phyloP scores from a whole-genome alignment of 352 stramenopile species.

The Phytophthora kernoviae region DNA sequence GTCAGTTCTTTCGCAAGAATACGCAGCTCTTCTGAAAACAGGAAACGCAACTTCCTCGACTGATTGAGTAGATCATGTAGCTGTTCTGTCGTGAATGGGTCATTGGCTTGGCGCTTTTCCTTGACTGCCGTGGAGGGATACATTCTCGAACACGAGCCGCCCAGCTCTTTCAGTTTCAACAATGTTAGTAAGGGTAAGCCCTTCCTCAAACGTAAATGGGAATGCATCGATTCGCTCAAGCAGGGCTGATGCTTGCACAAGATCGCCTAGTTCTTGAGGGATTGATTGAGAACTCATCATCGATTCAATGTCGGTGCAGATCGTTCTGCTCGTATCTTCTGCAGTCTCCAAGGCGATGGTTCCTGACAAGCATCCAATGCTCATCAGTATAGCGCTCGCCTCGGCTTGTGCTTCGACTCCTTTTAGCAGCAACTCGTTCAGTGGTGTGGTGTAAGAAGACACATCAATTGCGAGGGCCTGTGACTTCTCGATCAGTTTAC shows the following conservation, averaged over 20 bases:
- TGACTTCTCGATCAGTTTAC: constrained; percentile 71
- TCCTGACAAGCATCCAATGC: constrained; percentile 49
- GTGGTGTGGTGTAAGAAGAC: constrained; percentile 55
- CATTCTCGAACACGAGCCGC: constrained; percentile 70
- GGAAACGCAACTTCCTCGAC: constrained; percentile 60
- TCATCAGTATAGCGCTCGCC: constrained; percentile 53
- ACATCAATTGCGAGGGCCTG: constrained; percentile 69
- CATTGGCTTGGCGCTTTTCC: constrained; percentile 78
- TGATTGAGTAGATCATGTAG: constrained; percentile 62
- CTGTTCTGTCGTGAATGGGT: constrained; percentile 63
- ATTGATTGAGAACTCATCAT: constrained; percentile 2
- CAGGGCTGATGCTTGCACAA: constrained; percentile 54
- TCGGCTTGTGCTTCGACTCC: constrained; percentile 55
- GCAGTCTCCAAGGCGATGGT: constrained; percentile 11
- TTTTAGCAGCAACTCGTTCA: constrained; percentile 62
- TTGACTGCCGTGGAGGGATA: constrained; percentile 75
- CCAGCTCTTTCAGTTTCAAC: constrained; percentile 68
- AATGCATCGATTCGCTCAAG: constrained; percentile 72
- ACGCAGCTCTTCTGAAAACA: constrained; percentile 79
- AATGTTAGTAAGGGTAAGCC: constrained; percentile 52
- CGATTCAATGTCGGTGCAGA: constrained; percentile 22
- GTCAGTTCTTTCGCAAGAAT: constrained; percentile 78
- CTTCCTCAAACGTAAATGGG: constrained; percentile 81
- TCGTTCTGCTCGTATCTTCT: constrained; percentile 8
- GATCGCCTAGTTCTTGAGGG: constrained; percentile 40